Base-by-base conservation (phyloP, 202 grass and related monocot species). In the Panicum hallii region DNA sequence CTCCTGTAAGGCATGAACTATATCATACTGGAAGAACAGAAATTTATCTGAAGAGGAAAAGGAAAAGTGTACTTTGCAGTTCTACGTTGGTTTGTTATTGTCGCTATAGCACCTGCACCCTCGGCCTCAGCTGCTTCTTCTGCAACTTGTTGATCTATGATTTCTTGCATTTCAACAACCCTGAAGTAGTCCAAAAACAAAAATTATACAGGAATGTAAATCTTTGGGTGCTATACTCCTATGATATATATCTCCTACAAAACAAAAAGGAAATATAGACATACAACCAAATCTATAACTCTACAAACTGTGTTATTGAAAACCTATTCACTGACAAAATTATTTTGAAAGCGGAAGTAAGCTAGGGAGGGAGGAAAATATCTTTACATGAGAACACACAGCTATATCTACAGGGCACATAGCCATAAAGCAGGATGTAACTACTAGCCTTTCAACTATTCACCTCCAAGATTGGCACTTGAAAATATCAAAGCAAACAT, bases 131-230 rank as follows among this genome's bases (percentile, higher is more conserved):
- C 94, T 78, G 97, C 97, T 95, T 93, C 92, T 88, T 99, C 97
- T 75, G 97, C 93, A 82, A 99, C 76, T 92, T 99, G 97, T 74
- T 99, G 94, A 75, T 99, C 97, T 87, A 99, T 46, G 72, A 94
- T 94, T 87, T 99, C 97, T 97, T 99, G 97, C 97, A 99, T 99
- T 91, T 99, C 97, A 83, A 99, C 90, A 85, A 99, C 92, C 85
- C 97, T 99, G 83, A 56, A 70, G 38, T 20, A 30, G 40, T 70
- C 38, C 14, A 56, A 70, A 26, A 44, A 57, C 22, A 20, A 70
- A 56, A 17, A 90, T 94, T 75, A 50, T 58, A 80, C 58, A 72
- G 75, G 6, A 87, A 89, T 80, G 43, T 87, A 56, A 85, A 79
- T 86, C 12, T 78, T 47, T 52, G 80, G 10, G 57, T 82, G 55